phyloP scores from a whole-genome alignment of 805 yeast species.

The Torulaspora quercuum region DNA sequence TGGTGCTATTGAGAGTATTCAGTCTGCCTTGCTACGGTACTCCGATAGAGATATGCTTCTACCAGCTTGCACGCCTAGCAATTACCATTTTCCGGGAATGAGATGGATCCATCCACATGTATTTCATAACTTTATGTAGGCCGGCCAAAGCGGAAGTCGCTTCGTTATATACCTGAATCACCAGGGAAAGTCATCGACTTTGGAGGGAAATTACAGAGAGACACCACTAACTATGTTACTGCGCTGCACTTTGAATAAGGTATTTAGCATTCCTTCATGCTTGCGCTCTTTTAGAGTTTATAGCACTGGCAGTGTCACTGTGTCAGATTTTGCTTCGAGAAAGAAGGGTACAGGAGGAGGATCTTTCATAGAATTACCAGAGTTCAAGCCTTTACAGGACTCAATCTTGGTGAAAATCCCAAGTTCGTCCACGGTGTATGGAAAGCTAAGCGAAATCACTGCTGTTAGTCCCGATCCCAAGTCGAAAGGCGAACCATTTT shows the following conservation, averaged over 20 bases:
- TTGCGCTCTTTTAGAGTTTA: conserved; percentile 2
- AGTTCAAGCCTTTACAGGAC: conserved; percentile 21
- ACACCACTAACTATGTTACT: background rate
- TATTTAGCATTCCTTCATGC: background rate
- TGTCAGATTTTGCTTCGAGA: conserved; percentile 18
- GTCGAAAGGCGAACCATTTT: conserved; percentile 10
- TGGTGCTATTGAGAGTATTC: too few species aligned
- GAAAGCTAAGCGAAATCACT: conserved; percentile 22
- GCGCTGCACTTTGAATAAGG: background rate
- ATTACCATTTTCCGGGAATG: too few species aligned
- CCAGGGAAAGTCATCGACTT: too few species aligned
- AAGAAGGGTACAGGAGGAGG: conserved; percentile 32
- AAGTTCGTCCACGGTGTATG: conserved; percentile 22
- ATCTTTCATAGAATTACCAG: conserved; percentile 32
- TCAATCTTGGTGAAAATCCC: conserved; percentile 26
- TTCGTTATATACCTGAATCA: too few species aligned
- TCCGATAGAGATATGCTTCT: too few species aligned
- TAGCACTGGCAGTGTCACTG: conserved; percentile 3
- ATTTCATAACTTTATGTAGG: too few species aligned
- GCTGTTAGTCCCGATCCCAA: conserved; percentile 17
- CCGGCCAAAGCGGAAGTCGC: too few species aligned
- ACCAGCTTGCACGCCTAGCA: too few species aligned
- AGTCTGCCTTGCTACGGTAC: too few species aligned
- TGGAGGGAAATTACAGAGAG: too few species aligned
- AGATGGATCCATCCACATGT: too few species aligned